These are phyloP conservation scores for Exophiala mesophila DNA, from an alignment of 2,329 filamentous ascomycete genomes.

Conservation along the genomic window DNA sequence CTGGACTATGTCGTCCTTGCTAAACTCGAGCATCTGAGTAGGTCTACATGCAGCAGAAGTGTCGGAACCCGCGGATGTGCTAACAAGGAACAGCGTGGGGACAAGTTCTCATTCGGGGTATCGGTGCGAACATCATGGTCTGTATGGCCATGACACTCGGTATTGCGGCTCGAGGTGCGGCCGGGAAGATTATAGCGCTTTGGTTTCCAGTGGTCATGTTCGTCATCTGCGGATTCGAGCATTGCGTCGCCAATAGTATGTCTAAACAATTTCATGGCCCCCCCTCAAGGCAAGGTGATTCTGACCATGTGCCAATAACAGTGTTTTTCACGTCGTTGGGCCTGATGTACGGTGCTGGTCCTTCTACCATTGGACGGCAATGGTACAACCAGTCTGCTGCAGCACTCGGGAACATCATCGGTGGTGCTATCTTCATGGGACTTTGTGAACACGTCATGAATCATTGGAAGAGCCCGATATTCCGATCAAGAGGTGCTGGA, in stretches of 20 bases:
- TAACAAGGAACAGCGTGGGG: constrained; percentile 4
- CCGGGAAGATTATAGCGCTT: constrained; percentile 2
- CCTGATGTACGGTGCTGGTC: constrained; percentile 4
- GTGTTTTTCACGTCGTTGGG: constrained; percentile 3
- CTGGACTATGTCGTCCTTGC: constrained; percentile 1
- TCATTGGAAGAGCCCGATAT: constrained; percentile 4
- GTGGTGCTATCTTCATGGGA: constrained; percentile 5
- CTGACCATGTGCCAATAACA: not conserved
- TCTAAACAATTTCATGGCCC: not conserved
- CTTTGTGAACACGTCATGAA: constrained; percentile 4
- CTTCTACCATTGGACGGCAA: constrained; percentile 1
- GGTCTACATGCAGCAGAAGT: not conserved
- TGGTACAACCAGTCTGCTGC: constrained; percentile 10
- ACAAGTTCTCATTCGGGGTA: constrained; percentile 1
- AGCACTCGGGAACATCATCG: constrained; percentile 2
- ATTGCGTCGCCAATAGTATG: constrained; percentile 7
- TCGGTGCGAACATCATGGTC: constrained; percentile 4
- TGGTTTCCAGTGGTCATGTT: constrained; percentile 7
- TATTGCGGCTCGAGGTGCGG: not conserved
- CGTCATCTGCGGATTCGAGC: constrained; percentile 1
- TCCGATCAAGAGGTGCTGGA: not conserved
- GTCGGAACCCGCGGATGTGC: too few relatives aligned
- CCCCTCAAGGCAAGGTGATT: not conserved
- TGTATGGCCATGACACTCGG: constrained; percentile 1
- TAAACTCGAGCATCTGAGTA: constrained; percentile 4